These are phyloP conservation scores for Bondarzewia mesenterica DNA, from an alignment of 1,284 basidiomycete species.

Conservation along the genomic window DNA sequence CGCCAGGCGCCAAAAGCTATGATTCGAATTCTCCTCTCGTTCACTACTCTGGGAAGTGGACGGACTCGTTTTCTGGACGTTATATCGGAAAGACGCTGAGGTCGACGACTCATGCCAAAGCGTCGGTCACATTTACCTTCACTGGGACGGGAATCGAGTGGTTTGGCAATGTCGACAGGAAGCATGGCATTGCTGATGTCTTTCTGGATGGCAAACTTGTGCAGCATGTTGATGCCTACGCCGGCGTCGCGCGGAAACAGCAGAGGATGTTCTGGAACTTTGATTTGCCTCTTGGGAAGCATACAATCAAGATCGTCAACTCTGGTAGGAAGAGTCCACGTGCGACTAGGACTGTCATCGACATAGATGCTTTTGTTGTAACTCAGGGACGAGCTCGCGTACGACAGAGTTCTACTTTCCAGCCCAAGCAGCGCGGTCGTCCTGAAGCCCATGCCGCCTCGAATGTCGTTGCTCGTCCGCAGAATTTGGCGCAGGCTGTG, in stretches of 20 bases:
- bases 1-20: conserved; percentile 61
- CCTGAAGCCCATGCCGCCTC: background rate
- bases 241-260: conserved; percentile 32
- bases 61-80: conserved; percentile 37
- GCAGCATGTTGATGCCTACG: conserved; percentile 39
- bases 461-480: conserved; percentile 5
- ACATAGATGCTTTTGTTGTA: conserved; percentile 63
- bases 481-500: conserved; percentile 12
- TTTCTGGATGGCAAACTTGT: conserved; percentile 48
- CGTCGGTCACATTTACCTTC: conserved; percentile 53
- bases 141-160: conserved; percentile 67
- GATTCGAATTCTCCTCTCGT: conserved; percentile 59
- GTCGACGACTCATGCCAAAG: conserved; percentile 38
- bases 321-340: conserved; percentile 33
- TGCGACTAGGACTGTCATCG: conserved; percentile 29
- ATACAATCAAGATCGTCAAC: conserved; percentile 59
- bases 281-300: conserved; percentile 41
- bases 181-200: conserved; percentile 48
- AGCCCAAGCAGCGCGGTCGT: background rate
- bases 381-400: conserved; percentile 27
- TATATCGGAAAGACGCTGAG: conserved; percentile 46
- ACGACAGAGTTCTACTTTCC: background rate
- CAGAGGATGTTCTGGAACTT: conserved; percentile 62
- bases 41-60: conserved; percentile 54
- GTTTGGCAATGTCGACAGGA: conserved; percentile 54